A percentile compares a stretch with the other conserved stretches of the same genome.
Evolutionary conservation across 495 filamentous ascomycete species (phyloP).

Genomic region (Zalerion maritima): DNA sequence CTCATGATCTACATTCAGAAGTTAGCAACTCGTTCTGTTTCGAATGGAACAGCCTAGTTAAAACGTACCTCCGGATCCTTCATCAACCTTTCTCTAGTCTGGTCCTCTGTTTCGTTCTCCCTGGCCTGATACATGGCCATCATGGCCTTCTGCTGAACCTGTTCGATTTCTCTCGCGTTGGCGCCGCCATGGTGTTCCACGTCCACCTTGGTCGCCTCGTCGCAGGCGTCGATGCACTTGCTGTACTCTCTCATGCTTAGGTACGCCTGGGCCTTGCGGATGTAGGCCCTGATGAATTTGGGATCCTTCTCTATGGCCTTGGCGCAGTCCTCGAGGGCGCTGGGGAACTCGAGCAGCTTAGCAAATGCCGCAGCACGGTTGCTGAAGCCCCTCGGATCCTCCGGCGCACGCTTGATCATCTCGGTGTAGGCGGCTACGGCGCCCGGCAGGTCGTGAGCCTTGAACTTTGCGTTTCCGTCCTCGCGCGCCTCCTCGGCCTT

Average conservation of each 20-base stretch:
- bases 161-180: conserved; percentile 78
- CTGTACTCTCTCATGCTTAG: conserved; percentile 96
- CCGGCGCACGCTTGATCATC: conserved; percentile 90
- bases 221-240: conserved; percentile 79
- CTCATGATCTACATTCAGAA: conserved; percentile 50
- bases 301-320: conserved; percentile 77
- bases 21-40: conserved; percentile 17
- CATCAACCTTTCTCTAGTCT: conserved; percentile 84
- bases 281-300: conserved; percentile 88
- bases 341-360: conserved; percentile 90
- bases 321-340: conserved; percentile 86
- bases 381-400: conserved; percentile 88
- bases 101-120: conserved; percentile 90
- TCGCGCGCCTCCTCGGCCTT: conserved; percentile 94
- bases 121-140: conserved; percentile 74
- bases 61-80: conserved; percentile 76
- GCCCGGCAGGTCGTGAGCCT: conserved; percentile 88
- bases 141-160: conserved; percentile 89
- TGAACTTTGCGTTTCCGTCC: conserved; percentile 90
- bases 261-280: conserved; percentile 85
- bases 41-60: background rate
- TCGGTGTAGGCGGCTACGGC: conserved; percentile 91
- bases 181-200: conserved; percentile 45
- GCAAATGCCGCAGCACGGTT: conserved; percentile 95
- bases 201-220: conserved; percentile 66